Conservation (phyloP, 192 early-diverging fungal species). For the Backusella parvicylindrica region DNA sequence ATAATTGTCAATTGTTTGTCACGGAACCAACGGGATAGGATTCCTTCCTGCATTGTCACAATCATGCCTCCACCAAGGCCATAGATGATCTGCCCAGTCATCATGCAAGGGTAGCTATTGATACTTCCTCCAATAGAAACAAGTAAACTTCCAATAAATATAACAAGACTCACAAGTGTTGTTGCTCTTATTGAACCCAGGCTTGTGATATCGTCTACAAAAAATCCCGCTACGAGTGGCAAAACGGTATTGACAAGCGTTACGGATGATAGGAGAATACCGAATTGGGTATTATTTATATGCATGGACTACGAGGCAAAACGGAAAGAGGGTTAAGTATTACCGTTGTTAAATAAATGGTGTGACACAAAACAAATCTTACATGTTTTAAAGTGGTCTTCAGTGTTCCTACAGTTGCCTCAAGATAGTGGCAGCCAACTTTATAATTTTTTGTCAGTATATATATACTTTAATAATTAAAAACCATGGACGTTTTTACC, state of each 20-base stretch:
- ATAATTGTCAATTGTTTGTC: conserved; percentile 64
- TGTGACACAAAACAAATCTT: conserved; percentile 8
- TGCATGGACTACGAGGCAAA: conserved; percentile 42
- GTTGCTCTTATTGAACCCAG: conserved; percentile 55
- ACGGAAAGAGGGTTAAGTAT: neutral
- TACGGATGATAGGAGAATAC: conserved; percentile 59
- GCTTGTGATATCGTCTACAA: conserved; percentile 44
- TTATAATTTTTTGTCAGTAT: neutral
- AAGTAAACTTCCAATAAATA: conserved; percentile 50
- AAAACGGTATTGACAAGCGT: conserved; percentile 58
- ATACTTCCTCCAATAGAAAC: conserved; percentile 42
- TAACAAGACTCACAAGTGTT: conserved; percentile 46
- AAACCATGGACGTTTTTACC: neutral
- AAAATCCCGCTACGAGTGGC: conserved; percentile 50
- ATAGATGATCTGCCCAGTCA: conserved; percentile 49
- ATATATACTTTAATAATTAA: neutral
- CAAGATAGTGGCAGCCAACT: conserved; percentile 23
- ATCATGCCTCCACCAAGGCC: conserved; percentile 72
- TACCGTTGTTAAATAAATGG: neutral
- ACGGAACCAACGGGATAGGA: conserved; percentile 71
- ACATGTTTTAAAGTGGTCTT: conserved; percentile 24
- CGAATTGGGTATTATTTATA: conserved; percentile 61
- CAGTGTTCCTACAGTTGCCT: conserved; percentile 23
- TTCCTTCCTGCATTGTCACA: conserved; percentile 73
- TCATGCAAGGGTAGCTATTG: conserved; percentile 51